Conservation (phyloP, 345 rosid genomes). For the Brassica juncea region DNA sequence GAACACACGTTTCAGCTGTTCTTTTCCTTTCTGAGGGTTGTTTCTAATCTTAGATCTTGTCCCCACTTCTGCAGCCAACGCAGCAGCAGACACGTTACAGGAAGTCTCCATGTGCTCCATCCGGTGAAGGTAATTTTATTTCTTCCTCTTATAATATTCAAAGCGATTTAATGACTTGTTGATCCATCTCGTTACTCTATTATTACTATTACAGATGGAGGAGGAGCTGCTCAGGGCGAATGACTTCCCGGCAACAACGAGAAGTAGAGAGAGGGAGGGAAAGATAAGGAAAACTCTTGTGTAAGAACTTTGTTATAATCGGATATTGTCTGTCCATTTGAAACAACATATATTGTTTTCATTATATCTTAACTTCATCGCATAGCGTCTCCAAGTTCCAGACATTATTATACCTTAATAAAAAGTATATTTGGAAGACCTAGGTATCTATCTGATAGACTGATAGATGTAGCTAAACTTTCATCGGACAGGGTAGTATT, state of each 20-base stretch:
- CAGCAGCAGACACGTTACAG: slow-evolving; percentile 96
- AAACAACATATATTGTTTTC: slow-evolving; percentile 12
- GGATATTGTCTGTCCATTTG: slow-evolving; percentile 27
- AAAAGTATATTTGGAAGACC: not conserved
- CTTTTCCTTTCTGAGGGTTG: not conserved
- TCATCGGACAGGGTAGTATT: not conserved
- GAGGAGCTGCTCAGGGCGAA: slow-evolving; percentile 56
- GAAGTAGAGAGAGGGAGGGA: slow-evolving; percentile 30
- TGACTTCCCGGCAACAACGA: slow-evolving; percentile 45
- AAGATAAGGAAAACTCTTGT: slow-evolving; percentile 21
- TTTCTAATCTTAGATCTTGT: slow-evolving; percentile 5
- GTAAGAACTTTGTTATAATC: slow-evolving; percentile 31
- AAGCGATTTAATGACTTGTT: not conserved
- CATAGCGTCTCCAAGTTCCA: slow-evolving; percentile 13
- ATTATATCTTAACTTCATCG: slow-evolving; percentile 19
- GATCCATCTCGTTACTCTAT: not conserved
- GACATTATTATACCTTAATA: not conserved
- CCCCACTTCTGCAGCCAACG: slow-evolving; percentile 60
- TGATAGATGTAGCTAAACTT: not conserved
- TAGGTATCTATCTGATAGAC: not conserved
- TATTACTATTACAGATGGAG: slow-evolving; percentile 53
- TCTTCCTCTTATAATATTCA: not conserved
- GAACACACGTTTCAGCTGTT: not conserved
- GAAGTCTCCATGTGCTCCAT: slow-evolving; percentile 88
- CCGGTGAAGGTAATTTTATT: slow-evolving; percentile 67